Percentiles rank a stretch among this genome's conserved stretches.
Conservation (phyloP, 2,329 filamentous ascomycete genomes). For the Alternaria angustiovoidea region DNA sequence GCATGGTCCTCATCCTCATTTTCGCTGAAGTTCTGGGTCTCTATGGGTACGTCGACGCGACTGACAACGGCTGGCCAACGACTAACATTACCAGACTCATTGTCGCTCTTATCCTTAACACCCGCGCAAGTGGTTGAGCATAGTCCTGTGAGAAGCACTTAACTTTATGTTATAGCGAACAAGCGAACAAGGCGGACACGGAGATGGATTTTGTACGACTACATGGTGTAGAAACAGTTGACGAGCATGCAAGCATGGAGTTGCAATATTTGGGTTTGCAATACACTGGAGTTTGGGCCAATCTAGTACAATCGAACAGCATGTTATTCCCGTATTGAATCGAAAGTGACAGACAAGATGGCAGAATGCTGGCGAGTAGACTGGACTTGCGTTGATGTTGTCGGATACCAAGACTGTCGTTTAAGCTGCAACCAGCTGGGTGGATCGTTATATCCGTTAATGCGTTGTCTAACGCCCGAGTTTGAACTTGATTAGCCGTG, state of each 20-base stretch:
- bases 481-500: not conserved
- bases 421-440: not conserved
- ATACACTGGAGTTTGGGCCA: conserved; percentile 28
- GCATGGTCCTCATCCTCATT: conserved; percentile 98
- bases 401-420: not conserved
- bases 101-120: conserved; percentile 92
- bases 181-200: not conserved
- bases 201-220: conserved; percentile 37
- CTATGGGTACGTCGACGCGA: conserved; percentile 75
- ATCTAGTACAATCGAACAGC: conserved; percentile 5
- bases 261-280: conserved; percentile 19
- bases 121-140: conserved; percentile 71
- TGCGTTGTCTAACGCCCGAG: not conserved
- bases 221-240: conserved; percentile 33
- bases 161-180: not conserved
- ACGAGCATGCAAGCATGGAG: conserved; percentile 29
- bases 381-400: not conserved
- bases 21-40: conserved; percentile 97
- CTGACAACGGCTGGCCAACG: not conserved
- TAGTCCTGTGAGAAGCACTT: not conserved
- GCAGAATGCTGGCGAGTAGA: not conserved
- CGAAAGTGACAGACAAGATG: not conserved
- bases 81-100: conserved; percentile 71
- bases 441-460: not conserved
- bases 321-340: not conserved